phyloP scores from a whole-genome alignment of 2,329 filamentous ascomycete genomes.

The Didymella arachidicola region DNA sequence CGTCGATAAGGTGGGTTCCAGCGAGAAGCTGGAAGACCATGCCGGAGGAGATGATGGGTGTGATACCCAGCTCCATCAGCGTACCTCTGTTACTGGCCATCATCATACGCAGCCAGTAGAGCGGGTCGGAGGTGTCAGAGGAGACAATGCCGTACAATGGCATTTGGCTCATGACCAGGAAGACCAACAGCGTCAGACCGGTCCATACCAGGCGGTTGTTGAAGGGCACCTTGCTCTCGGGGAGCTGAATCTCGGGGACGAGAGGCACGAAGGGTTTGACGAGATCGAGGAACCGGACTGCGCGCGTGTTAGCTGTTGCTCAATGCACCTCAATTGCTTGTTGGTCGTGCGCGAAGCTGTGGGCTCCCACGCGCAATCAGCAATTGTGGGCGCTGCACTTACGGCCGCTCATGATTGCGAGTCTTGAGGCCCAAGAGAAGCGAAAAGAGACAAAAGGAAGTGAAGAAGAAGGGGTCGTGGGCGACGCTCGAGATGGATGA shows the following conservation, averaged over 20 bases:
- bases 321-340: conserved; percentile 17
- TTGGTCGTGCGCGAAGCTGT: conserved; percentile 15
- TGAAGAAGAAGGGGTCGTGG: conserved; percentile 37
- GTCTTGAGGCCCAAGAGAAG: conserved; percentile 41
- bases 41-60: conserved; percentile 98
- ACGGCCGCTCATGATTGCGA: conserved; percentile 67
- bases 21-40: conserved; percentile 99
- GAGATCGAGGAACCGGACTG: conserved; percentile 98
- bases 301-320: conserved; percentile 33
- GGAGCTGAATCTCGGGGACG: conserved; percentile 87
- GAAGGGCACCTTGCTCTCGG: conserved; percentile 98
- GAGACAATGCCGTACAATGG: conserved; percentile 95
- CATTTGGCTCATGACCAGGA: conserved; percentile 99
- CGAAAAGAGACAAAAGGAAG: conserved; percentile 46
- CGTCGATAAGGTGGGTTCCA: conserved; percentile 98
- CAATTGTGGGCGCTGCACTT: conserved; percentile 51
- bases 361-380: conserved; percentile 14
- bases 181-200: conserved; percentile 84
- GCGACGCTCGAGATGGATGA: conserved; percentile 39
- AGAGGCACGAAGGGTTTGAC: conserved; percentile 99
- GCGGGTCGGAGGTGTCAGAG: conserved; percentile 90
- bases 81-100: conserved; percentile 98
- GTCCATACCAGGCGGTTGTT: conserved; percentile 75
- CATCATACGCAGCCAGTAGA: conserved; percentile 99
- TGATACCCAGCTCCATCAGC: conserved; percentile 93